Base-by-base conservation (phyloP, 176 grass and related monocot genomes). In the Oryza rufipogon region DNA sequence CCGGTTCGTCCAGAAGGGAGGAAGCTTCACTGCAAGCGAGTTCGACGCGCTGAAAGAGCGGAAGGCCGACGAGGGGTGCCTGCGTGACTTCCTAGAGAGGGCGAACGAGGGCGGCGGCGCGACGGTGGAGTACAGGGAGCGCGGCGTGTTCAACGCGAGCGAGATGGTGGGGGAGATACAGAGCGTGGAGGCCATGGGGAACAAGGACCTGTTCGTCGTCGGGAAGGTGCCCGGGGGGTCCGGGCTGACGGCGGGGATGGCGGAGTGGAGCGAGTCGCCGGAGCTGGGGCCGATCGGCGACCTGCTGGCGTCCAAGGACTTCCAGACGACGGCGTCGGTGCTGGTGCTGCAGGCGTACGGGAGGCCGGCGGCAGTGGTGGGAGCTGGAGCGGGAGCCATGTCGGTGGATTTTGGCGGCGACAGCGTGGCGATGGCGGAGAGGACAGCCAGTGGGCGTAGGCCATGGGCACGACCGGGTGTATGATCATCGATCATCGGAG, bases 251-350 rank as follows among this genome's bases (percentile, higher is more conserved):
- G 88, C 88, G 16, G 91, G 81, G 19, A 88, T 47, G 87, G 51
- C 51, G 0, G 95, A 94, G 33, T 97, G 95, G 95, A 84, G 81
- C n/a, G 90, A 94, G 86, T 93, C 3, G 1, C 48, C 14, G 48
- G 95, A 95, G 87, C 69, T 93, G 9, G 95, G 95, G 9, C 85
- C 92, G 0, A 87, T 95, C 22, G 95, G 95, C 25, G 91, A 97
- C 83, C 49, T 93, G 63, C 78, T 97, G 1, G 89, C 87, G 38
- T 98, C 95, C 1, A 36, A 58, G 38, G 95, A 98, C 81, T 91
- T 95, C 74, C 78, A 60, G 56, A 81, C 90, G 0, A 66, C 91
- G 3, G 94, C 84, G 0, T 86, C 84, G 9, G 3, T 87, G 48
- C 78, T 93, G 15, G 49, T 80, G n/a, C 88, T 98, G 39, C 91